These are phyloP conservation scores for Simmondsia chinensis DNA, from an alignment of 148 eudicot species.

Conservation along the genomic window DNA sequence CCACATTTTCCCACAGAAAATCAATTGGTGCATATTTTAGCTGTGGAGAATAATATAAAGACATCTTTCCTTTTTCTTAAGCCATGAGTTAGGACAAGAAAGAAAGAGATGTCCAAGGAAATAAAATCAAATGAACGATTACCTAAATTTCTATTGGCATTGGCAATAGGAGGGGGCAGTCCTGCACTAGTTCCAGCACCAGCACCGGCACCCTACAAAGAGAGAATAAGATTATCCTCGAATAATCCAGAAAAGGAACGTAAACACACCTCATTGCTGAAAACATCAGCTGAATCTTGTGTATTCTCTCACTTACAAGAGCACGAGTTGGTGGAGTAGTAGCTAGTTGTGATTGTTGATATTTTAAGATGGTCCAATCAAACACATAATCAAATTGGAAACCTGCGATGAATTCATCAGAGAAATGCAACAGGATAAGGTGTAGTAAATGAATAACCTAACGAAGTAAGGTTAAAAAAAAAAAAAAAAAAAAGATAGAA, in stretches of 20 bases:
- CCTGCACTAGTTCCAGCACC: conserved; percentile 73
- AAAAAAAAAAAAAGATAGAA: not conserved
- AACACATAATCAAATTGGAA: conserved; percentile 97
- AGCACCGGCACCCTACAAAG: conserved; percentile 17
- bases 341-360: conserved; percentile 88
- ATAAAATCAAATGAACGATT: conserved; percentile 1
- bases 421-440: not conserved
- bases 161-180: conserved; percentile 57
- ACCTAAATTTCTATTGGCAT: conserved; percentile 50
- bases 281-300: not conserved
- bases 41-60: too few relatives aligned
- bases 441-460: not conserved
- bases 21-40: too few relatives aligned
- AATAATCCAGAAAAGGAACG: not conserved
- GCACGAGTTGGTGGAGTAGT: conserved; percentile 58
- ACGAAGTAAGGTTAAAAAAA: not conserved
- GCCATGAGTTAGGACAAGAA: not conserved
- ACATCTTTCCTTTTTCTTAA: too few relatives aligned
- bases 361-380: conserved; percentile 96
- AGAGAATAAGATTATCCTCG: not conserved
- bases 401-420: conserved; percentile 33
- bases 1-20: too few relatives aligned
- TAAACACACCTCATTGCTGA: not conserved
- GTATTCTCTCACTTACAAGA: conserved; percentile 35
- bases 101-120: too few relatives aligned